Conservation (phyloP, 192 early-diverging fungal genomes). For the Lunasporangiospora selenospora region DNA sequence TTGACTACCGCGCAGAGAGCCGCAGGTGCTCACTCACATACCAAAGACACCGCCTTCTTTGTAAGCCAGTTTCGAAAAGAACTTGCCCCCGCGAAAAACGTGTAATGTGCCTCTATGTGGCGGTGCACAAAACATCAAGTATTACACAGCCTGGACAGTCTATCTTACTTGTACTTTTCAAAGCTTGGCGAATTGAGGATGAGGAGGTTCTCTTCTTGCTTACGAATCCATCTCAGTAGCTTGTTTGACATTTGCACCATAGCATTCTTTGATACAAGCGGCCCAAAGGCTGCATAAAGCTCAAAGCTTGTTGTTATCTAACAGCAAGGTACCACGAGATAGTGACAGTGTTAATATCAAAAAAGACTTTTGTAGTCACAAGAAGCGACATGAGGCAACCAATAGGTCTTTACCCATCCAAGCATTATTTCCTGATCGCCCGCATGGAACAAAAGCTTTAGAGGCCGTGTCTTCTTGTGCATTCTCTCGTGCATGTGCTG, state of each 20-base stretch:
- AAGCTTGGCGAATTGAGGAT: constrained; percentile 78
- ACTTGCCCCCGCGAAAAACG: background rate
- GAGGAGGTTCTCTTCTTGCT: constrained; percentile 77
- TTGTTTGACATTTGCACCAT: constrained; percentile 71
- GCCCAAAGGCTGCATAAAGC: constrained; percentile 72
- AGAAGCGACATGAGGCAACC: background rate
- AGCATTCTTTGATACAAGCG: constrained; percentile 64
- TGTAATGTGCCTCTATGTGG: background rate
- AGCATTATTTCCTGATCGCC: constrained; percentile 61
- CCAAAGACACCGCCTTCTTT: background rate
- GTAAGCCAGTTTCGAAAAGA: background rate
- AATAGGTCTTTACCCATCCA: constrained; percentile 63
- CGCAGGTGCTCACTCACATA: background rate
- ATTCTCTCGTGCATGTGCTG: constrained; percentile 59
- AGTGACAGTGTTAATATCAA: no score
- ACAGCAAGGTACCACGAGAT: no score
- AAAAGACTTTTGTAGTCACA: no score
- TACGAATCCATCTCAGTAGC: constrained; percentile 80
- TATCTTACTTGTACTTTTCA: constrained; percentile 53
- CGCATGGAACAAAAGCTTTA: constrained; percentile 60
- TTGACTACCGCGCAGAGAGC: background rate
- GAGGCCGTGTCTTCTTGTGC: constrained; percentile 56
- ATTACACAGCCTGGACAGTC: background rate
- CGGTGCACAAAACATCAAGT: background rate
- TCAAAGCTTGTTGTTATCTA: constrained; percentile 73